Evolutionary conservation across 148 eudicot genomes (phyloP).

Genomic region (Rhododendron mucronatum): DNA sequence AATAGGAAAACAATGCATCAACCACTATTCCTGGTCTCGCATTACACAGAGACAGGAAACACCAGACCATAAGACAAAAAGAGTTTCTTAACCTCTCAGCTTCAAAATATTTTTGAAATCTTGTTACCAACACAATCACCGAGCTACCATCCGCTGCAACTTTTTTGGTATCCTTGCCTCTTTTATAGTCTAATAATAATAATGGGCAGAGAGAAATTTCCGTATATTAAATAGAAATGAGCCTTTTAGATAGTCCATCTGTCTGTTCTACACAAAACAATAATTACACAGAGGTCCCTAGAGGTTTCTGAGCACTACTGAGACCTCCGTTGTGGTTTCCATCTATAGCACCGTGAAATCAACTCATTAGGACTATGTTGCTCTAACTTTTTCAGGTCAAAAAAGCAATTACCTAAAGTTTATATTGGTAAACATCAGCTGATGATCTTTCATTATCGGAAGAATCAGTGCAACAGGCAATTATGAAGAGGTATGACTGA

Average conservation of each 20-base stretch:
- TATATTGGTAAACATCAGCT: neutral
- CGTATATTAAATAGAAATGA: neutral
- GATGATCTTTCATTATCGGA: neutral
- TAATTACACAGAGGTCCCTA: neutral
- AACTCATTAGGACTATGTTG: neutral
- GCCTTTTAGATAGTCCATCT: neutral
- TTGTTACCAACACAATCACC: neutral
- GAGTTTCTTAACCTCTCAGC: neutral
- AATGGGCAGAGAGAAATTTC: neutral
- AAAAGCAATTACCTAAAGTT: neutral
- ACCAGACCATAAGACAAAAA: neutral
- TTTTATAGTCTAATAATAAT: neutral
- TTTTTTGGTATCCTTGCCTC: neutral
- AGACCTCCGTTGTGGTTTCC: neutral
- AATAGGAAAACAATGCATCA: neutral
- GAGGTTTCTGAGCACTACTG: neutral
- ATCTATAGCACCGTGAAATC: neutral
- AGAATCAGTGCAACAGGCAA: neutral
- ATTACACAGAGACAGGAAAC: neutral
- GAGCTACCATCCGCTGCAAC: neutral
- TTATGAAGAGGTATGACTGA: neutral
- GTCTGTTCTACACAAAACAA: neutral
- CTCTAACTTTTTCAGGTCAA: neutral
- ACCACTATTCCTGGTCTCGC: neutral
- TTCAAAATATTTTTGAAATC: neutral